These are phyloP conservation scores for Elongisporangium undulatum DNA, from an alignment of 352 stramenopile genomes.

Conservation along the genomic window DNA sequence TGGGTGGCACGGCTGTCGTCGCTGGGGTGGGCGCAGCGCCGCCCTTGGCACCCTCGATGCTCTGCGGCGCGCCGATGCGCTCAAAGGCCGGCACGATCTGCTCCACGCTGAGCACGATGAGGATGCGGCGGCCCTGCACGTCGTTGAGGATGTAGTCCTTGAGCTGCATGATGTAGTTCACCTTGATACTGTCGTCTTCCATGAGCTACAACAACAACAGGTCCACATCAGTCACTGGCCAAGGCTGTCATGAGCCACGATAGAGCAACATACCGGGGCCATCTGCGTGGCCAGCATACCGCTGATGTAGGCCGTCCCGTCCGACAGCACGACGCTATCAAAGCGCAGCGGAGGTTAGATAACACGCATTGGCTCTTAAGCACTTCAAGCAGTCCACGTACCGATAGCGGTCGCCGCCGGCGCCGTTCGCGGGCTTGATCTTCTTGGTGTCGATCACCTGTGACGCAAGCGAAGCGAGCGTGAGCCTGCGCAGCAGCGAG, in stretches of 20 bases:
- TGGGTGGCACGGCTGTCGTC: slow-evolving; percentile 9
- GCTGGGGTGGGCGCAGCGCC: slow-evolving; percentile 20
- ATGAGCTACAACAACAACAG: slow-evolving; percentile 40
- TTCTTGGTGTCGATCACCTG: slow-evolving; percentile 85
- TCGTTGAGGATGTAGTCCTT: slow-evolving; percentile 85
- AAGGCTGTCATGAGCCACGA: background rate
- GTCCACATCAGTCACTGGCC: background rate
- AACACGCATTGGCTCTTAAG: background rate
- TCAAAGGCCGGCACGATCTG: slow-evolving; percentile 73
- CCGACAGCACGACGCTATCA: slow-evolving; percentile 69
- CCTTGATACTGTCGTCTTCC: slow-evolving; percentile 74
- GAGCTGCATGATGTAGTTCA: slow-evolving; percentile 82
- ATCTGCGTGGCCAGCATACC: slow-evolving; percentile 85
- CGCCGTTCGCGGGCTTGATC: slow-evolving; percentile 76
- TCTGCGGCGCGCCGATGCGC: slow-evolving; percentile 72
- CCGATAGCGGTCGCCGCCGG: slow-evolving; percentile 74
- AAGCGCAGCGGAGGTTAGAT: background rate
- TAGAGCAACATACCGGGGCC: slow-evolving; percentile 37
- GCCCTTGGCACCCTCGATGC: slow-evolving; percentile 64
- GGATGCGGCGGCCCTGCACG: slow-evolving; percentile 76
- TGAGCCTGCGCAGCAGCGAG: background rate
- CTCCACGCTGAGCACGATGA: slow-evolving; percentile 80
- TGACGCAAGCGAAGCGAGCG: background rate
- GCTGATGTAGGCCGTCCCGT: slow-evolving; percentile 78
- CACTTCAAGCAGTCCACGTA: slow-evolving; percentile 2